Evolutionary conservation across 2,329 filamentous ascomycete genomes (phyloP).

Genomic region (Penicillium nordicum): DNA sequence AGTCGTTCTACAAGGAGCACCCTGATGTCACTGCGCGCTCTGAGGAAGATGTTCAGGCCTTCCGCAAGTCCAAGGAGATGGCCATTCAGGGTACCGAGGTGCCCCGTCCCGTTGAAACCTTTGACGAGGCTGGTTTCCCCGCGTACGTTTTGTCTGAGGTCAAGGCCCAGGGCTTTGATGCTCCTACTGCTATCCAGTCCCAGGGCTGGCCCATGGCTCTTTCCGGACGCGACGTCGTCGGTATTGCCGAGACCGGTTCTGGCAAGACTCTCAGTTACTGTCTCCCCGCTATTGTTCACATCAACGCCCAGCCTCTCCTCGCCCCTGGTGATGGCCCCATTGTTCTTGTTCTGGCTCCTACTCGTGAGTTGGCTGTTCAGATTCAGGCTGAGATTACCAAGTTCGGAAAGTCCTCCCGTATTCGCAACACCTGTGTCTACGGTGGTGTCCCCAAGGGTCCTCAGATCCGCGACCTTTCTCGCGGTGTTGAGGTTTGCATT

Average conservation of each 20-base stretch:
- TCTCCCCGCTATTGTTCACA: constrained; percentile 96
- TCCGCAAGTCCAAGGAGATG: constrained; percentile 82
- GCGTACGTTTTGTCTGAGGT: constrained; percentile 97
- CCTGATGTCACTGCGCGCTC: constrained; percentile 71
- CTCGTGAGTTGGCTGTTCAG: constrained; percentile 95
- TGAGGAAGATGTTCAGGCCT: constrained; percentile 76
- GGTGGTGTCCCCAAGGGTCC: constrained; percentile 97
- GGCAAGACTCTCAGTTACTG: constrained; percentile 99
- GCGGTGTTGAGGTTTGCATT: constrained; percentile 97
- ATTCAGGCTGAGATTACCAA: constrained; percentile 99
- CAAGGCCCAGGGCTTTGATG: constrained; percentile 93
- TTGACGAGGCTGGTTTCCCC: constrained; percentile 96
- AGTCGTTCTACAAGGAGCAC: constrained; percentile 98
- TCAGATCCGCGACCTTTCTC: constrained; percentile 90
- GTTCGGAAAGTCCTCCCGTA: constrained; percentile 95
- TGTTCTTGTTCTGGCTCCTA: constrained; percentile 91
- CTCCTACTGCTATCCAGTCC: constrained; percentile 92
- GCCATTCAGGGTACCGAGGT: constrained; percentile 74
- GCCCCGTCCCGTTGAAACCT: constrained; percentile 91
- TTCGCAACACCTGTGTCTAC: constrained; percentile 98
- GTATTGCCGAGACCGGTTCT: constrained; percentile 98
- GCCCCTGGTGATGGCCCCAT: constrained; percentile 95
- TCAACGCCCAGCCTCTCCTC: constrained; percentile 96
- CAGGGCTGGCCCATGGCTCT: constrained; percentile 99
- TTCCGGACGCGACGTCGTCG: constrained; percentile 94